Percentiles rank a stretch among this genome's conserved stretches.
Evolutionary conservation across 371 early-diverging fungal species (phyloP).

Genomic region (Fennellomyces sp.): DNA sequence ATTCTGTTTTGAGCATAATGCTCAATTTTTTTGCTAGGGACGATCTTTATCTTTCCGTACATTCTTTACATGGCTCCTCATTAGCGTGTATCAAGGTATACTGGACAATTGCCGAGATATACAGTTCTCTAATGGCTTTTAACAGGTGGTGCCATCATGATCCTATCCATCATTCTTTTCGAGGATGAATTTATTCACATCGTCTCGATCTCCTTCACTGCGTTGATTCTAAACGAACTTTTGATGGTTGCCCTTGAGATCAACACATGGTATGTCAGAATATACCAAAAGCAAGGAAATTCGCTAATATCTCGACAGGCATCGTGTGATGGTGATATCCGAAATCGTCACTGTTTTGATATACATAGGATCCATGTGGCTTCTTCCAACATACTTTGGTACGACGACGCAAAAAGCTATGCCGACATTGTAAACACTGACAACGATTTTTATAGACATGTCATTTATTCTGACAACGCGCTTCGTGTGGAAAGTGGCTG

Average conservation of each 20-base stretch:
- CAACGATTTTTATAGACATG: conserved; percentile 73
- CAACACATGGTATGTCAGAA: conserved; percentile 84
- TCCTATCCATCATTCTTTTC: conserved; percentile 91
- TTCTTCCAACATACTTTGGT: conserved; percentile 92
- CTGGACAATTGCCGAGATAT: too few species aligned
- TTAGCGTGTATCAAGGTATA: conserved; percentile 98
- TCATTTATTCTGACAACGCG: conserved; percentile 81
- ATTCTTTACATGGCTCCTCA: conserved; percentile 94
- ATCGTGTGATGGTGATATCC: conserved; percentile 83
- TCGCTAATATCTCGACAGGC: too few species aligned
- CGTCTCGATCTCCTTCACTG: conserved; percentile 96
- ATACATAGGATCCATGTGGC: conserved; percentile 88
- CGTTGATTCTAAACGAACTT: conserved; percentile 96
- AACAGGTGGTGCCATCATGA: conserved; percentile 97
- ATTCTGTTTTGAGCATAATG: neutral
- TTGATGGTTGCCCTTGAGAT: conserved; percentile 98
- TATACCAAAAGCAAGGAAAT: neutral
- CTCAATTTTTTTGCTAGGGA: conserved; percentile 54
- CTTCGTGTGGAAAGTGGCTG: conserved; percentile 90
- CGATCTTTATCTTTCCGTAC: conserved; percentile 90
- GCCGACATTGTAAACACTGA: too few species aligned
- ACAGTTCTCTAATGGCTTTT: too few species aligned
- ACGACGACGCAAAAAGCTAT: too few species aligned
- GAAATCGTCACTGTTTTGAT: conserved; percentile 82
- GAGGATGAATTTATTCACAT: conserved; percentile 96